Evolutionary conservation across 2,329 filamentous ascomycete genomes (phyloP), one percentile per base, ranked within the genome.

Genomic region (Calonectria ilicicola): DNA sequence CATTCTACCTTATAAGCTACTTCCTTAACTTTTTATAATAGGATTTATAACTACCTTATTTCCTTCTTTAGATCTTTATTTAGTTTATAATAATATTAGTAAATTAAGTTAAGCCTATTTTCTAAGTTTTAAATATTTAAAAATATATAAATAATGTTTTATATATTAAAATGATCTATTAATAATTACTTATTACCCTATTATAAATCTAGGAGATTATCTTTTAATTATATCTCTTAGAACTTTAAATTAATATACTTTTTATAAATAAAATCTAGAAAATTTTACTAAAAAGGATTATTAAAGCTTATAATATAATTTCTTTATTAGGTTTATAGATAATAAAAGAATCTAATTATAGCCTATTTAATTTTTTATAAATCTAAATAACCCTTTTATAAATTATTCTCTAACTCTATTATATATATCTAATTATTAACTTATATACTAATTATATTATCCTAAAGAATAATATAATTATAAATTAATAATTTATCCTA

Each of bases 401-500:
- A 29, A 29, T 8, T 29, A 29, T 29, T 29, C 29, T 29, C 29
- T 29, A 29, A 29, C 29, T 29, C 29, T 29, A 29, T 29, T 29
- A 29, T 29, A 29, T 29, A 29, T 4, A 29, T 29, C 29, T 29
- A 29, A 29, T 29, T 29, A 29, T 29, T 8, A 5, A 29, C 29
- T 29, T 29, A 29, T 29, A 29, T 29, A 29, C 29, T 29, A 5
- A 29, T 29, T 29, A 29, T 29, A 29, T 8, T 29, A 29, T 29
- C 8, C 8, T 29, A 29, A 29, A 29, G 29, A 29, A 29, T 56
- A 68, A 73, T 69, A 58, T 64, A 67, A 51, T 72, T 65, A 64
- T 74, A 71, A 46, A 66, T 70, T 72, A 66, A 51, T 75, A 49
- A 69, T 72, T 70, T 67, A 72, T 56, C 23, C 67, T 73, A 42